Evolutionary conservation across 495 filamentous ascomycete species (phyloP).

Genomic region (Hypoxylon trugodes): DNA sequence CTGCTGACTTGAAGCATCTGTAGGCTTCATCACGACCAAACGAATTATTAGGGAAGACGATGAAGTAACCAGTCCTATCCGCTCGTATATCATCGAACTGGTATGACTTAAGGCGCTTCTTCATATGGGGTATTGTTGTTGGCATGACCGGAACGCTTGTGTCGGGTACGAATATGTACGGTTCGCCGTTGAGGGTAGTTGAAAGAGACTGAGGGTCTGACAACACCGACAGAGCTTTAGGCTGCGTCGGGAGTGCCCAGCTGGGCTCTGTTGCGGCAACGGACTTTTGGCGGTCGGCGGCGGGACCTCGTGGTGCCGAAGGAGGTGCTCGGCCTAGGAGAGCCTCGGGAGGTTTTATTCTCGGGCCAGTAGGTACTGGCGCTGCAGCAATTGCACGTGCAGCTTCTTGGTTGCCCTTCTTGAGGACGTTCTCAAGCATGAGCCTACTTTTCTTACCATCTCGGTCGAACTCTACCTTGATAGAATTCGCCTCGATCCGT

Average conservation of each 20-base stretch:
- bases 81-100: constrained; percentile 78
- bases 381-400: constrained; percentile 46
- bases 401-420: constrained; percentile 66
- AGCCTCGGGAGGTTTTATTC: constrained; percentile 44
- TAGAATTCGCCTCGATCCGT: constrained; percentile 73
- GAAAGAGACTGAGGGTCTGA: constrained; percentile 68
- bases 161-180: constrained; percentile 91
- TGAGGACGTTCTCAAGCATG: constrained; percentile 74
- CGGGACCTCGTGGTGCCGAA: constrained; percentile 86
- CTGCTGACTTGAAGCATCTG: constrained; percentile 74
- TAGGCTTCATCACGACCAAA: constrained; percentile 81
- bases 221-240: constrained; percentile 58
- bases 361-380: constrained; percentile 53
- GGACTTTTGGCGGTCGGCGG: constrained; percentile 64
- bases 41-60: constrained; percentile 80
- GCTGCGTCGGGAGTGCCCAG: constrained; percentile 48
- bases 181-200: constrained; percentile 75
- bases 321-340: constrained; percentile 73
- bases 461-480: constrained; percentile 86
- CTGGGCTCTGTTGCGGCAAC: constrained; percentile 38
- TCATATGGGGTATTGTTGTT: constrained; percentile 83
- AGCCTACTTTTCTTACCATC: constrained; percentile 82
- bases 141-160: constrained; percentile 87
- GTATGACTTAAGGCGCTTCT: constrained; percentile 82
- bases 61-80: constrained; percentile 88